phyloP scores from a whole-genome alignment of 2,329 filamentous ascomycete genomes.

The Calonectria crousiana region DNA sequence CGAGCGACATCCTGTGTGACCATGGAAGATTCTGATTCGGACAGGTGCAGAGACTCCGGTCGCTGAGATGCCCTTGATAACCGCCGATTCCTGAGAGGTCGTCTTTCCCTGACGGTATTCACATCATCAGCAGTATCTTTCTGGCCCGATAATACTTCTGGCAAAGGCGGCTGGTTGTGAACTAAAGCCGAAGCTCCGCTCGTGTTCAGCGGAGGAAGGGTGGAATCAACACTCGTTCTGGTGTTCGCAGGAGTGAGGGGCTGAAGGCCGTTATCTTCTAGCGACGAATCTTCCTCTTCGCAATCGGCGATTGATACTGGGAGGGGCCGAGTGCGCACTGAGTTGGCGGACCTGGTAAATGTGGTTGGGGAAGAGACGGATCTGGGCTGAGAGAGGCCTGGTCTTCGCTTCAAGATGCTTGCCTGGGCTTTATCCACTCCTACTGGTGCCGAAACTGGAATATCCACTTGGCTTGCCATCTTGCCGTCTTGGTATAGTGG shows the following conservation, averaged over 20 bases:
- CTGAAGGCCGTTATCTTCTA: not conserved
- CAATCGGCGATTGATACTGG: not conserved
- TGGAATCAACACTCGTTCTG: not conserved
- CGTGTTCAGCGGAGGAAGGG: not conserved
- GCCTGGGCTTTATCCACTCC: not conserved
- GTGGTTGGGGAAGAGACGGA: conserved; percentile 10
- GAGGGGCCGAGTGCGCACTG: not conserved
- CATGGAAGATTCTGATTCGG: conserved; percentile 63
- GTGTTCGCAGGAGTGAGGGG: not conserved
- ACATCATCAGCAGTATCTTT: not conserved
- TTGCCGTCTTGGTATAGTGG: not conserved
- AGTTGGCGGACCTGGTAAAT: not conserved
- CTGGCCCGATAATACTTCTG: not conserved
- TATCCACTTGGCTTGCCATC: conserved; percentile 9
- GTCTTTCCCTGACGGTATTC: conserved; percentile 4
- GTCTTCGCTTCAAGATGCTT: not conserved
- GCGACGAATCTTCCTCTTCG: not conserved
- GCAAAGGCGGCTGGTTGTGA: not conserved
- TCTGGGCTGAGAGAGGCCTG: not conserved
- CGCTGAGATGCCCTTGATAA: conserved; percentile 6
- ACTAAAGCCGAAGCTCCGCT: not conserved
- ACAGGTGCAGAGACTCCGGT: conserved; percentile 16
- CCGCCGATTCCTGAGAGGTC: not conserved
- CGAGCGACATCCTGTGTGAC: conserved; percentile 50
- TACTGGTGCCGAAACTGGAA: not conserved